A percentile compares a stretch with the other conserved stretches of the same genome.
These are phyloP conservation scores for Aureobasidium vineae DNA, from an alignment of 2,329 filamentous ascomycete genomes.

Conservation along the genomic window DNA sequence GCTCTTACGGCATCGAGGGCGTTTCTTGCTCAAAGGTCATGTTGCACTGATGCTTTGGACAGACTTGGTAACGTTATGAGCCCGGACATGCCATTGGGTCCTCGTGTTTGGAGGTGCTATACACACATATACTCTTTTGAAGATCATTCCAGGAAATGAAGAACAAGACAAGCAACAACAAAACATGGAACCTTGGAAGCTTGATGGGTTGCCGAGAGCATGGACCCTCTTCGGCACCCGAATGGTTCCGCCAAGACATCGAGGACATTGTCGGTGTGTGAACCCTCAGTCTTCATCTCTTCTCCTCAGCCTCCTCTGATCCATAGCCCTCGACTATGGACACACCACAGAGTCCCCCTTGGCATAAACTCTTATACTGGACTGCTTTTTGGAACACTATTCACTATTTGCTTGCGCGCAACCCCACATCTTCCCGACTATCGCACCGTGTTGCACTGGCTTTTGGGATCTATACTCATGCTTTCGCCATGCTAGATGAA, in stretches of 20 bases:
- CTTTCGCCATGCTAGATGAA: not conserved
- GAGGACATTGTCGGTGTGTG: not conserved
- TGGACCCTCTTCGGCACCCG: not conserved
- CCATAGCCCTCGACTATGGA: not conserved
- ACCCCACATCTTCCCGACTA: not conserved
- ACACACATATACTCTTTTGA: not conserved
- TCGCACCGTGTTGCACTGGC: not conserved
- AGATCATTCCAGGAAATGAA: not conserved
- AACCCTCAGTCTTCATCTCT: not conserved
- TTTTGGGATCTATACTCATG: not conserved
- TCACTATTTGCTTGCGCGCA: not conserved
- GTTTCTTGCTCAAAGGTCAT: not conserved
- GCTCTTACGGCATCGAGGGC: not conserved
- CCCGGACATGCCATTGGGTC: not conserved
- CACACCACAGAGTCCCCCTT: not conserved
- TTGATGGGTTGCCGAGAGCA: not conserved
- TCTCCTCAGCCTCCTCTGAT: not conserved
- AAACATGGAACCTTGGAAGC: not conserved
- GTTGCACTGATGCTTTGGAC: not conserved
- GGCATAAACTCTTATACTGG: not conserved
- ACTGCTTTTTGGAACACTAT: not conserved
- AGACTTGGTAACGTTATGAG: not conserved
- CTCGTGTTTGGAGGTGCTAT: not conserved
- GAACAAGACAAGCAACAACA: slow-evolving; percentile 5
- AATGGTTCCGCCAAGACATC: not conserved